Percentiles rank a stretch among this genome's conserved stretches.
phyloP scores from a whole-genome alignment of 2,329 filamentous ascomycete species.

The Incumbomyces delicatus region DNA sequence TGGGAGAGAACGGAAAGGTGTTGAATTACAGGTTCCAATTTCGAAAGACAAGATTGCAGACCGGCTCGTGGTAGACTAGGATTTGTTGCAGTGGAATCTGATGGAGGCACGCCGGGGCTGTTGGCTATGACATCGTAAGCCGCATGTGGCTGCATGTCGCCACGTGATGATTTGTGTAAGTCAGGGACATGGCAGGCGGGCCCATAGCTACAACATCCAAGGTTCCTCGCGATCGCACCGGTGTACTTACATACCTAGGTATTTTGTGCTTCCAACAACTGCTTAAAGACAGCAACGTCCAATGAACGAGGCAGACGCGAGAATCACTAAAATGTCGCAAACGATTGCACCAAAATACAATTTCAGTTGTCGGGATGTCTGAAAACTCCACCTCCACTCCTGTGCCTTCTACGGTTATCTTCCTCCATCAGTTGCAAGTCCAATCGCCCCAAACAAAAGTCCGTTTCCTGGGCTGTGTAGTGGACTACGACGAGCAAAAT shows the following conservation, averaged over 20 bases:
- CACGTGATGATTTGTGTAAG: background rate
- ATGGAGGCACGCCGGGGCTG: background rate
- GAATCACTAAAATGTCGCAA: too few relatives aligned
- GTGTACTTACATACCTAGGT: background rate
- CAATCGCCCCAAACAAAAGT: constrained; percentile 62
- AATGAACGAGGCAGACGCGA: too few relatives aligned
- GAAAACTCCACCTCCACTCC: constrained; percentile 36
- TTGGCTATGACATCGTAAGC: constrained; percentile 5
- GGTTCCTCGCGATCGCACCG: too few relatives aligned
- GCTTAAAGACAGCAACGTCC: too few relatives aligned
- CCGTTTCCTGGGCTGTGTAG: constrained; percentile 75
- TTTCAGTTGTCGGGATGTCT: background rate
- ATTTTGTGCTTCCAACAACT: too few relatives aligned
- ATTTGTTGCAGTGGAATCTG: background rate
- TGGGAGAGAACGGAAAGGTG: background rate
- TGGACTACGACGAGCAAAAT: constrained; percentile 45
- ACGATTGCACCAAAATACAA: background rate
- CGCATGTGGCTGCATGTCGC: background rate
- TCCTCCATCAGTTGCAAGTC: constrained; percentile 51
- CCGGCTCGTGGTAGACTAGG: background rate
- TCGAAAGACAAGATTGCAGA: background rate
- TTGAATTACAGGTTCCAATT: background rate
- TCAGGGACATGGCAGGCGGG: too few relatives aligned
- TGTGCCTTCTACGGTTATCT: constrained; percentile 53
- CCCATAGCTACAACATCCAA: too few relatives aligned